These are phyloP conservation scores for Globisporangium middletonii DNA, from an alignment of 352 stramenopile genomes.

Conservation along the genomic window DNA sequence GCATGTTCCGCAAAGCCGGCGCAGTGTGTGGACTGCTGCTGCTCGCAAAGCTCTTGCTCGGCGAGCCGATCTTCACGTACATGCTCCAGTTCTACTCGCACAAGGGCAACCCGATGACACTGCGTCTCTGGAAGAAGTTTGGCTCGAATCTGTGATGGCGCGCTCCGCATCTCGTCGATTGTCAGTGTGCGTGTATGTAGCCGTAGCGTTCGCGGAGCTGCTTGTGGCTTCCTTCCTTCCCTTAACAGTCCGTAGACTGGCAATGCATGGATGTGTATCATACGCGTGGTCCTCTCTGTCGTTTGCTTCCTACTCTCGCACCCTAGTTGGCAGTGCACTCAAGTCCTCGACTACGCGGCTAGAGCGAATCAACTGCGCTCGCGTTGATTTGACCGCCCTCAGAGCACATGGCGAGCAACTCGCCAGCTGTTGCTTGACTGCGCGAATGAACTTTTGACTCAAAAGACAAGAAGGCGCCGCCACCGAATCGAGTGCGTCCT, in stretches of 20 bases:
- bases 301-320: neutral
- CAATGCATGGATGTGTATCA: neutral
- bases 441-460: neutral
- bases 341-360: too few species aligned
- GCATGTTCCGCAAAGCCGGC: constrained; percentile 3
- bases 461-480: neutral
- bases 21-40: constrained; percentile 5
- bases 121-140: constrained; percentile 7
- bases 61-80: constrained; percentile 15
- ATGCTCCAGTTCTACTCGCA: constrained; percentile 14
- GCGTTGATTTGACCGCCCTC: too few species aligned
- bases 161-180: neutral
- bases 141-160: constrained; percentile 1
- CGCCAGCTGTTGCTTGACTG: neutral
- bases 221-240: too few species aligned
- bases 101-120: constrained; percentile 4
- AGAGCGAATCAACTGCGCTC: too few species aligned
- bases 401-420: too few species aligned
- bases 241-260: too few species aligned
- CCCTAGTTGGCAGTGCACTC: too few species aligned
- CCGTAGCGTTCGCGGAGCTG: too few species aligned
- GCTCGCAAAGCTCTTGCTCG: constrained; percentile 12
- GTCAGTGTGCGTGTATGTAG: neutral
- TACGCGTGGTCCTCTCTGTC: too few species aligned
- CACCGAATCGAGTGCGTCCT: neutral